Evolutionary conservation across 208 protist species (phyloP).

Genomic region (Acanthamoeba culbertsoni): DNA sequence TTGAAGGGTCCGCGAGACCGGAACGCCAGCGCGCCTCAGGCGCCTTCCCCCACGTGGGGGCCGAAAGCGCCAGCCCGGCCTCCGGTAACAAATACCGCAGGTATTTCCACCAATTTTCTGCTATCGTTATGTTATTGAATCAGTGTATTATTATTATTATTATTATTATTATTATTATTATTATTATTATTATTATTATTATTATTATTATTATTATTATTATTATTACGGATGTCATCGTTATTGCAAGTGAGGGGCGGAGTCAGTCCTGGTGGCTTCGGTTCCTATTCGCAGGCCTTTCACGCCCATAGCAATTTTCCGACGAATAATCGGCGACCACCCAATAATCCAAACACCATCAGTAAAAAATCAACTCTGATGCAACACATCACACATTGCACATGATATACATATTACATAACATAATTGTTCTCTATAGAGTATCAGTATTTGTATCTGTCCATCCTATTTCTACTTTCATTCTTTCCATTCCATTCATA

Average conservation of each 20-base stretch:
- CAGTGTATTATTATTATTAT: not conserved
- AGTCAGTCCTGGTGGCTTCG: not conserved
- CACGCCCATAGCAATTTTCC: not conserved
- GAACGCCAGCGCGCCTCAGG: not conserved
- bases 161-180: not conserved
- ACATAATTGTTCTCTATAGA: not conserved
- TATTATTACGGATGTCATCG: not conserved
- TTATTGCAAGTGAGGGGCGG: not conserved
- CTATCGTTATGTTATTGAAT: not conserved
- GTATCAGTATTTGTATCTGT: no score
- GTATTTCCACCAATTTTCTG: not conserved
- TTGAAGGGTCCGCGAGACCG: not conserved
- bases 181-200: not conserved
- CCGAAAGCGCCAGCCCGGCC: not conserved
- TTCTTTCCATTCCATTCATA: not conserved
- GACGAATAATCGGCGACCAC: not conserved
- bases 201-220: not conserved
- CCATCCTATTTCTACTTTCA: not conserved
- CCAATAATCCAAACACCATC: not conserved
- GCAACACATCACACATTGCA: no score
- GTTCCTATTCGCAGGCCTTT: not conserved
- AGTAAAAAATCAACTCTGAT: no score
- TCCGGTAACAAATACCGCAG: not conserved
- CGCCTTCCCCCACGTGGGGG: not conserved
- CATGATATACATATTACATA: no score